Evolutionary conservation across 2,329 filamentous ascomycete genomes (phyloP), one percentile per base, ranked within the genome.

Genomic region (Aspergillus sp.): DNA sequence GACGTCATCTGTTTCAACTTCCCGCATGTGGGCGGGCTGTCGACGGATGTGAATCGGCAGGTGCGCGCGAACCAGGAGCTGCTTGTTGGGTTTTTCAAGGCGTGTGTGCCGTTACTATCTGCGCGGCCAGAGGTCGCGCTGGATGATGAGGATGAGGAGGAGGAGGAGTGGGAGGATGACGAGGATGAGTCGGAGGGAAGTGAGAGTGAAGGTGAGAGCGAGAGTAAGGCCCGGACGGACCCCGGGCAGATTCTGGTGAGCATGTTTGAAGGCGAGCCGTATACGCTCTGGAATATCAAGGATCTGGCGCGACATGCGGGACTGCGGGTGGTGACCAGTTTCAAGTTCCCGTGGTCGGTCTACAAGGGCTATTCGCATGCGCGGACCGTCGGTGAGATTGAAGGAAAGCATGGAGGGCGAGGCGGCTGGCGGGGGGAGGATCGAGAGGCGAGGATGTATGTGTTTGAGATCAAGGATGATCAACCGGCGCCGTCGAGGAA

Each of bases 1-100:
- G 86, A 96, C 70, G 82, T 85, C 52, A 87, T 97, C 57, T 80
- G 93, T 60, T 99, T 97, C 83, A 96, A 97, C 78, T 99, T 99
- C 72, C 94, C 94, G 32, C 94, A 99, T 76, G 88, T 95, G 3
- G 94, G 94, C 58, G 94, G 94, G 43, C 87, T 95, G 64, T 88
- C 85, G 59, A 97, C 88, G 62, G 92, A 97, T 75, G 88, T 97
- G 51, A 97, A 97, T 76, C 82, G 94, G 32, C 94, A 99, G 74
- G 91, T 97, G 13, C 86, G 94, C 52, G 85, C 89, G 70, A 97
- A 99, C 75, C 92, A 96, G 73, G 76, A 78, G 53, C 67, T 80
- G 9, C 65, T 80, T 5, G 76, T 80, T 20, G 70, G 68, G 1
- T 80, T 80, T 55, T 79, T 80, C 61, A 74, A 75, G 52, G 64